phyloP scores from a whole-genome alignment of 148 eudicot species.

The Rhododendron vialii region DNA sequence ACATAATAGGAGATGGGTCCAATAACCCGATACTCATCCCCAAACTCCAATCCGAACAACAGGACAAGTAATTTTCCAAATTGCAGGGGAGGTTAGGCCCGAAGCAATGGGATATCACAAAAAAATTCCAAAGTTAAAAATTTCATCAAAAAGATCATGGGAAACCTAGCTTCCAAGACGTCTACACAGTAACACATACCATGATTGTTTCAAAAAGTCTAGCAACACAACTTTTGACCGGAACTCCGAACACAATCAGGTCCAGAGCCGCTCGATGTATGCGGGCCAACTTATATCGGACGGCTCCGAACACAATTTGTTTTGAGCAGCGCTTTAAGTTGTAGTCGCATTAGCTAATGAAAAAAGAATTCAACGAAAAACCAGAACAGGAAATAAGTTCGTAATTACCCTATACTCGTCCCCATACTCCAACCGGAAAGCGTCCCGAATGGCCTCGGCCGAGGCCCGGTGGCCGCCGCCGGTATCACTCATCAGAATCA shows the following conservation, averaged over 20 bases:
- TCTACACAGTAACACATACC: background rate
- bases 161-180: background rate
- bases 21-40: background rate
- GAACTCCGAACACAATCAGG: no score
- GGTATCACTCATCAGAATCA: slow-evolving; percentile 96
- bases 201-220: no score
- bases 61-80: background rate
- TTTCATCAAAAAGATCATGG: background rate
- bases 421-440: slow-evolving; percentile 74
- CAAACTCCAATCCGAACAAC: background rate
- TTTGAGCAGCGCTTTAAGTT: no score
- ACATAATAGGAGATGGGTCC: background rate
- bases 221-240: no score
- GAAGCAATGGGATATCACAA: background rate
- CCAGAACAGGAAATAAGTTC: background rate
- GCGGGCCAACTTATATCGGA: no score
- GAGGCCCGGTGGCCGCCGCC: slow-evolving; percentile 98
- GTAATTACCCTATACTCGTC: slow-evolving; percentile 70
- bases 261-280: no score
- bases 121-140: background rate
- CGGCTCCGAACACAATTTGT: no score
- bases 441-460: slow-evolving; percentile 91
- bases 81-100: background rate
- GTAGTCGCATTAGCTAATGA: background rate
- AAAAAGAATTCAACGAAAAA: background rate